Percentiles rank a stretch among this genome's conserved stretches.
phyloP scores from a whole-genome alignment of 345 rosid species.

The Lepidium africanum region DNA sequence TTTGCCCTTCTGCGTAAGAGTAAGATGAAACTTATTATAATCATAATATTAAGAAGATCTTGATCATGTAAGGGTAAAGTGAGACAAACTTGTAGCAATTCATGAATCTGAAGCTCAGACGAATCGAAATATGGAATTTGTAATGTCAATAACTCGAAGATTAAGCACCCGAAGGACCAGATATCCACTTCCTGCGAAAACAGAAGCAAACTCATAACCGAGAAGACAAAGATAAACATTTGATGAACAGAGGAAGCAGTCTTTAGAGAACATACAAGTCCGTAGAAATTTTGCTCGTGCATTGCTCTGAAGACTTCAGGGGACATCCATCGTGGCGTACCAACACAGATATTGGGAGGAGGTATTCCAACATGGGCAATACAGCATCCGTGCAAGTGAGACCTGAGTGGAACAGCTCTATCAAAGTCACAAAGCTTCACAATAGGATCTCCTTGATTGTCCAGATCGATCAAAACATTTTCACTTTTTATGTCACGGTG shows the following conservation, averaged over 20 bases:
- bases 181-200: conserved; percentile 81
- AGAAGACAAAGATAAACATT: background rate
- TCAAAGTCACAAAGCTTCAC: conserved; percentile 97
- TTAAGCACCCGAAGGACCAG: conserved; percentile 94
- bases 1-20: conserved; percentile 54
- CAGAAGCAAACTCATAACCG: conserved; percentile 12
- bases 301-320: conserved; percentile 84
- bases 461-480: conserved; percentile 78
- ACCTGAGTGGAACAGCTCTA: conserved; percentile 81
- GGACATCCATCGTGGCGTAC: conserved; percentile 99
- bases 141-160: conserved; percentile 79
- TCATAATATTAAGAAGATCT: background rate
- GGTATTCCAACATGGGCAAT: conserved; percentile 74
- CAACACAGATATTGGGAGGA: conserved; percentile 82
- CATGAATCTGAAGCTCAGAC: conserved; percentile 58
- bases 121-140: conserved; percentile 57
- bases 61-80: background rate
- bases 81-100: conserved; percentile 56
- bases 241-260: background rate
- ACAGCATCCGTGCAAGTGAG: conserved; percentile 71
- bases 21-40: background rate
- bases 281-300: conserved; percentile 52
- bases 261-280: conserved; percentile 49
- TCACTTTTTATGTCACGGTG: conserved; percentile 98
- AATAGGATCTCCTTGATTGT: conserved; percentile 43